Evolutionary conservation across 1,284 basidiomycete species (phyloP), one percentile per base, ranked within the genome.

Genomic region (Apiotrichum laibachii): DNA sequence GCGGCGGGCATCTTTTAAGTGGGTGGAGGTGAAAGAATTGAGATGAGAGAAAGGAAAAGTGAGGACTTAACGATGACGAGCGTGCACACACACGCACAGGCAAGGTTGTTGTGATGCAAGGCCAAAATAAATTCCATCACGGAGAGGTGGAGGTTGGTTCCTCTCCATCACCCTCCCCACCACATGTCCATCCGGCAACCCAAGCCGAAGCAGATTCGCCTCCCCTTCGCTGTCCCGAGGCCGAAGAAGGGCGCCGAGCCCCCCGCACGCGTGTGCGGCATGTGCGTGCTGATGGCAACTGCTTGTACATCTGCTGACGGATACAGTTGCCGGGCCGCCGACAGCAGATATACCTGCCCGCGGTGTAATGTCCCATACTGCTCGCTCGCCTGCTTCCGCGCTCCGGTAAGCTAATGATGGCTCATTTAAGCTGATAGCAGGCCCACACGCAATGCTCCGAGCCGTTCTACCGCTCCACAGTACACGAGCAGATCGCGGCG

Each of bases 281-380:
- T 77, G 75, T 77, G 22, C 19, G 72, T 69, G 16, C n/a, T 5
- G 33, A 2, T 10, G n/a, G 31, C 31, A 49, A 37, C 1, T 7
- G 21, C 21, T 13, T 5, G 15, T 19, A 18, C 12, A 15, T 21
- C 18, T 16, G 21, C 46, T 45, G 45, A n/a, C 11, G 15, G 5
- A 26, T 26, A 26, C 59, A 78, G 77, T 48, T 79, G 77, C 58
- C 70, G 73, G 1, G 65, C 65, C 52, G 62, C 62, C 0, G 72
- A 77, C 53, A 73, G 72, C 50, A 61, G 64, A 52, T 79, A 79
- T 57, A 76, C 72, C 44, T 79, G 77, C 60, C 77, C 77, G 19
- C 66, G 77, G 61, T 79, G 77, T 56, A 77, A 77, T 61, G 60
- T 77, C 8, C 58, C 72, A 8, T 79, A 79, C 54, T 79, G 77